phyloP scores from a whole-genome alignment of 306 rosid genomes.

The Citrullus mucosospermus region DNA sequence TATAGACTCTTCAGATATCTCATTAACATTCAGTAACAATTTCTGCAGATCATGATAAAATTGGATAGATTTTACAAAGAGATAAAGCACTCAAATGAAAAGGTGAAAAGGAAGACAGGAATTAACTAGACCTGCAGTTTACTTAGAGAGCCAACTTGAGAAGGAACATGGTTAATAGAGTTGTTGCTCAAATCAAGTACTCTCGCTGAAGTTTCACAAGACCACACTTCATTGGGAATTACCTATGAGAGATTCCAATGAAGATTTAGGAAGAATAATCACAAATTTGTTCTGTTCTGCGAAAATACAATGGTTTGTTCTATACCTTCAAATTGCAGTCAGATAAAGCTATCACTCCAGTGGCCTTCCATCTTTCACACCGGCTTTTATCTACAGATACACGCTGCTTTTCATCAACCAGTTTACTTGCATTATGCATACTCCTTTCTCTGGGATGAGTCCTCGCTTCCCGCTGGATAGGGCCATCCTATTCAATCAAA shows the following conservation, averaged over 20 bases:
- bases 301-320: neutral
- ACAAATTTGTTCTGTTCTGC: neutral
- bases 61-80: neutral
- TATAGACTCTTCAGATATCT: constrained; percentile 36
- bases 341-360: constrained; percentile 68
- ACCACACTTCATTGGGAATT: constrained; percentile 79
- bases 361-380: constrained; percentile 50
- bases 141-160: constrained; percentile 33
- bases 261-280: neutral
- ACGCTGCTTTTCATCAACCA: constrained; percentile 15
- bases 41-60: constrained; percentile 36
- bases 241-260: constrained; percentile 31
- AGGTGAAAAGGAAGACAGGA: constrained; percentile 7
- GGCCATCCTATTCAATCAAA: constrained; percentile 42
- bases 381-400: constrained; percentile 31
- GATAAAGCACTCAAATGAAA: neutral
- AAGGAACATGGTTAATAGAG: constrained; percentile 40
- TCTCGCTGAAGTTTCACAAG: constrained; percentile 49
- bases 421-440: constrained; percentile 17
- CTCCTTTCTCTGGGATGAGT: constrained; percentile 36
- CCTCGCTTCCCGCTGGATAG: constrained; percentile 44
- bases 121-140: constrained; percentile 37
- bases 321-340: constrained; percentile 77
- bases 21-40: constrained; percentile 43
- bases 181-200: constrained; percentile 58